Base-by-base conservation (phyloP, 2,329 filamentous ascomycete genomes). In the Dryadomyces quercivorus region DNA sequence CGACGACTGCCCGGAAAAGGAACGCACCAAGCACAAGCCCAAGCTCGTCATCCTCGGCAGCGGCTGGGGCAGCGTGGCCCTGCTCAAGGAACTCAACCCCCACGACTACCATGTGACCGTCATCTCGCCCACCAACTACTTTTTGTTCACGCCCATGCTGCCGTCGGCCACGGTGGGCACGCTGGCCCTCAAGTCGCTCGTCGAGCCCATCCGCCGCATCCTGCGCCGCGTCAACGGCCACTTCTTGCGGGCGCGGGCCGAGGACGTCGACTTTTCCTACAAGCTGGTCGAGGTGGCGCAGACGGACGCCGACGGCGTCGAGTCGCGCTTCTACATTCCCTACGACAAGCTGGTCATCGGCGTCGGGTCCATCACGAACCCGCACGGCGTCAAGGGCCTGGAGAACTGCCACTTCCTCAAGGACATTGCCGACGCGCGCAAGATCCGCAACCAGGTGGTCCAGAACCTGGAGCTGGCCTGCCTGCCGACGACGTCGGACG, bases 81-180 rank as follows among this genome's bases (percentile, higher is more conserved):
- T 98, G 56, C 72, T 98, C 61, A 98, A 98, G 72, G 85, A 88
- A 58, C 71, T 98, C 59, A 86, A 92, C 58, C 85, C 90, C 0
- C 88, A 91, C 13, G 88, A 96, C 62, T 98, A 96, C 66, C 91
- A 98, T 68, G 85, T 98, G 61, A 97, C 92, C 5, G 86, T 98
- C 43, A 85, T 98, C 46, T 95, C 90, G 13, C 92, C 93, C 0
- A 86, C 86, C 40, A 97, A 97, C 64, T 95, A 97, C 72, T 98
- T 98, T 71, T 73, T 98, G 36, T 98, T 98, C 69, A 98, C 93
- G 2, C 93, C 93, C 0, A 97, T 98, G 91, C 76, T 98, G 46
- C 93, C 93, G 1, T 95, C 90, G 38, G 94, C 93, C 8, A 98
- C 94, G 0, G 93, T 98, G 6, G 94, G 94, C 13, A 98, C 93